Evolutionary conservation across 164 flowering plant species (phyloP), one percentile per base, ranked within the genome.

Genomic region (Tetracentron sinense): DNA sequence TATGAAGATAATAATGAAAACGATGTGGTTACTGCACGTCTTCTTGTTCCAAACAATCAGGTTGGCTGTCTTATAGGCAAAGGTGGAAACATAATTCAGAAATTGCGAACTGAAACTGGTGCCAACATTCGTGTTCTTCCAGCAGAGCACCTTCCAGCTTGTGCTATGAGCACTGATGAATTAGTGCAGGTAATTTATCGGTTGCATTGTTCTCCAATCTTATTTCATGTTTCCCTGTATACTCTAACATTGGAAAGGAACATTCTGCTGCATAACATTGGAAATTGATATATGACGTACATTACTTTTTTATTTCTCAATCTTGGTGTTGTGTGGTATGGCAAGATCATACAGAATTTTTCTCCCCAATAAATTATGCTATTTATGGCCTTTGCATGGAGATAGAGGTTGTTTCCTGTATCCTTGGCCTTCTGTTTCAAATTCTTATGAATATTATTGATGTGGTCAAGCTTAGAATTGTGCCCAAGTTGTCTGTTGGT

Each of bases 21-120:
- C 17, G 52, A n/a, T 58, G 64, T 59, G 28, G 78, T 86, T 52
- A 79, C 77, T 28, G 83, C 81, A 14, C 79, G 85, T 4, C 84
- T 89, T 55, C 82, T 86, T 61, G 96, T 85, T 72, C 85, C 90
- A 29, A 77, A 77, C 64, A 78, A 70, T 75, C 77, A 78, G 79
- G 87, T 86, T 29, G 92, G 96, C n/a, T 89, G 92, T 72, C 76
- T 89, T 60, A 46, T 89, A 15, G 92, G 96, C 1, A 89, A 78
- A 70, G 71, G 83, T 58, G 96, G 96, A 31, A 82, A 79, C 70
- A 80, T 85, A 20, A 83, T 86, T 67, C 85, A 83, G 70, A 82
- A 75, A 65, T 63, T 89, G 65, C 74, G 90, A 52, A 76, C 71
- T 75, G 87, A 86, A 38, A 89, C 92, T 15, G 81, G 85, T 68